phyloP scores from a whole-genome alignment of 1,284 basidiomycete species.

The Puccinia triticina region DNA sequence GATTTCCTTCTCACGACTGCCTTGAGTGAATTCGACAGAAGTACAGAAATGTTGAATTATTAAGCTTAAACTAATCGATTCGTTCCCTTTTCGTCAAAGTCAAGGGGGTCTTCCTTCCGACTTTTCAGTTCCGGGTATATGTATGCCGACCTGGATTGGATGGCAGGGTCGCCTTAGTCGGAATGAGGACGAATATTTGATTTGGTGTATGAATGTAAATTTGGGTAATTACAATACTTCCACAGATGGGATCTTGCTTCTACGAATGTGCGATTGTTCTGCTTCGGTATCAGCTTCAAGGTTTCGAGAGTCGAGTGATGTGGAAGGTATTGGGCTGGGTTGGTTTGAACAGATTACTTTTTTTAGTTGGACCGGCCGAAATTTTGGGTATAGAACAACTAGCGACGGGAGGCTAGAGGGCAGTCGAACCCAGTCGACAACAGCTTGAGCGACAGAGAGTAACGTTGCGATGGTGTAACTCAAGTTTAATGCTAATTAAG shows the following conservation, averaged over 20 bases:
- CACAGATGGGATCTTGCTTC: slow-evolving; percentile 6
- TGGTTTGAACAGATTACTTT: background rate
- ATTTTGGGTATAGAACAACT: background rate
- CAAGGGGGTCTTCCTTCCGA: no score
- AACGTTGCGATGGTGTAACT: background rate
- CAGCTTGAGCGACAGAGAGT: background rate
- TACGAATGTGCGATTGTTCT: background rate
- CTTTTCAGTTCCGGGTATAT: background rate
- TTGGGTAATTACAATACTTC: background rate
- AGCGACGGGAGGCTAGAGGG: background rate
- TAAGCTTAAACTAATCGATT: no score
- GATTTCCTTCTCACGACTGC: no score
- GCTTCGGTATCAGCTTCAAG: background rate
- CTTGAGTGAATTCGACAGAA: no score
- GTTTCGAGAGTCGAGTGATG: background rate
- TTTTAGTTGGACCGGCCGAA: background rate
- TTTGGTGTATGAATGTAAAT: background rate
- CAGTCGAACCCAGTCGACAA: slow-evolving; percentile 5
- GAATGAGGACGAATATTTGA: background rate
- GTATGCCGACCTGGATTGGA: background rate
- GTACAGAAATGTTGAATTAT: no score
- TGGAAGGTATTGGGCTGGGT: background rate
- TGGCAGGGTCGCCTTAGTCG: background rate
- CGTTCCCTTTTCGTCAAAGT: no score
- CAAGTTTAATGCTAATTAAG: no score